A percentile compares a stretch with the other conserved stretches of the same genome.
These are phyloP conservation scores for Basidiobolus heterosporus DNA, from an alignment of 371 early-diverging fungal genomes.

Conservation along the genomic window DNA sequence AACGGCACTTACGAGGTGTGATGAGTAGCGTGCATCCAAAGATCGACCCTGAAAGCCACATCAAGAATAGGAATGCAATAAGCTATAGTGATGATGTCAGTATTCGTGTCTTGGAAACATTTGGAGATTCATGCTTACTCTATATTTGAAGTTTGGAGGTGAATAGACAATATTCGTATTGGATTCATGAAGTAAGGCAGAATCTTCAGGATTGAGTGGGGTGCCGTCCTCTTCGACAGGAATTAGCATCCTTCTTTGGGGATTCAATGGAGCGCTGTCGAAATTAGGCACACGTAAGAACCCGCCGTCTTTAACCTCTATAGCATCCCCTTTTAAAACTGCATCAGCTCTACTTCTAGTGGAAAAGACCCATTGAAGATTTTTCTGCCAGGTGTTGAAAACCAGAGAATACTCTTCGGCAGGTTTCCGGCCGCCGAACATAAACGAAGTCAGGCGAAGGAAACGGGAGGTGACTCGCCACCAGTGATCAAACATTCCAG, in stretches of 20 bases:
- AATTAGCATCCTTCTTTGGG: constrained; percentile 49
- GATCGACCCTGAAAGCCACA: constrained; percentile 27
- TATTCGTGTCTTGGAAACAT: not conserved
- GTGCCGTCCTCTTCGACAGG: constrained; percentile 43
- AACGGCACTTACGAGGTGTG: constrained; percentile 20
- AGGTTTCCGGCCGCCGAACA: constrained; percentile 47
- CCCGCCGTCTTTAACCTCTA: constrained; percentile 41
- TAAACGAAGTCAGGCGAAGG: constrained; percentile 58
- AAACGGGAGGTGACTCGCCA: constrained; percentile 33
- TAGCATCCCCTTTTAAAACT: constrained; percentile 19
- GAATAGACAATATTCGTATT: constrained; percentile 38
- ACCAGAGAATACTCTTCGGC: constrained; percentile 48
- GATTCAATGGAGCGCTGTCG: constrained; percentile 39
- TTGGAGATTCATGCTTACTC: constrained; percentile 13
- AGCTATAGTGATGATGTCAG: constrained; percentile 4
- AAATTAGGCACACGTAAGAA: constrained; percentile 34
- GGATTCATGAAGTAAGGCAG: constrained; percentile 29
- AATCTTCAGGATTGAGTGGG: constrained; percentile 38
- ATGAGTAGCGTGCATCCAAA: constrained; percentile 18
- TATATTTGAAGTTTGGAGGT: constrained; percentile 37
- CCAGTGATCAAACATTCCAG: constrained; percentile 26
- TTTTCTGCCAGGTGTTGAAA: constrained; percentile 24
- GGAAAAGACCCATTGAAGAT: not conserved
- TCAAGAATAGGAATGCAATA: constrained; percentile 23
- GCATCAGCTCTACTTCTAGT: constrained; percentile 7